Percentiles rank a stretch among this genome's conserved stretches.
phyloP scores from a whole-genome alignment of 2,329 filamentous ascomycete species.

The Trichothecium sympodiale region DNA sequence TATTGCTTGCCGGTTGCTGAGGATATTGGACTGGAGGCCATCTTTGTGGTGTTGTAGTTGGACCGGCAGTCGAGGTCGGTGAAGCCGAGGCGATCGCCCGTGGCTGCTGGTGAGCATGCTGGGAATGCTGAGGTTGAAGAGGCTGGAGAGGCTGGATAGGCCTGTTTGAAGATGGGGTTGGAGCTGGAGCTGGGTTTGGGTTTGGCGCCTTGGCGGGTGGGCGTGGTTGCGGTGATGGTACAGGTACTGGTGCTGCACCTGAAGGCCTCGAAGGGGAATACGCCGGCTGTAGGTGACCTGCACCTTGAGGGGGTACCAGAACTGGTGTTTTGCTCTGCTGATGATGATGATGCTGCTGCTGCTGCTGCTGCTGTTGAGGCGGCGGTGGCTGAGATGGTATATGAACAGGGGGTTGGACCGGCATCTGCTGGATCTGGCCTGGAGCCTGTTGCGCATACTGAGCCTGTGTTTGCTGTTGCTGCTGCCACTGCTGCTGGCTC shows the following conservation, averaged over 20 bases:
- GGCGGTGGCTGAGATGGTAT: conserved; percentile 2
- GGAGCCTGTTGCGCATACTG: conserved; percentile 8
- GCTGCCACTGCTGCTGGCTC: conserved; percentile 13
- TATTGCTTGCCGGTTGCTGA: conserved; percentile 13
- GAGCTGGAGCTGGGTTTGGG: conserved; percentile 22
- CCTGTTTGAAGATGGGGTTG: conserved; percentile 6
- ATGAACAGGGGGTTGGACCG: too few relatives aligned
- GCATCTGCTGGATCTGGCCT: conserved; percentile 6
- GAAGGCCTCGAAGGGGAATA: conserved; percentile 19
- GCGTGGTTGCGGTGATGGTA: conserved; percentile 14
- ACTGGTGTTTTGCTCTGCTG: conserved; percentile 16
- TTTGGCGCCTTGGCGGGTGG: conserved; percentile 17
- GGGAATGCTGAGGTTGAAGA: conserved; percentile 12
- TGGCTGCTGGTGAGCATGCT: conserved; percentile 6
- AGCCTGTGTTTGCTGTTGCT: conserved; percentile 11
- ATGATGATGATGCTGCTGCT: conserved; percentile 12
- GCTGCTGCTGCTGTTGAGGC: conserved; percentile 9
- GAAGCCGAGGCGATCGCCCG: conserved; percentile 22
- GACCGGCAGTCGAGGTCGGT: conserved; percentile 13
- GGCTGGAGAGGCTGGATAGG: conserved; percentile 17
- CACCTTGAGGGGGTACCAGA: conserved; percentile 22
- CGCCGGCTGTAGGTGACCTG: conserved; percentile 22
- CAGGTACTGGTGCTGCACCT: conserved; percentile 6
- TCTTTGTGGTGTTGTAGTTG: conserved; percentile 19
- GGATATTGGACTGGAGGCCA: conserved; percentile 18